These are phyloP conservation scores for Hortaea sp. DNA, from an alignment of 2,329 filamentous ascomycete genomes.

Conservation along the genomic window DNA sequence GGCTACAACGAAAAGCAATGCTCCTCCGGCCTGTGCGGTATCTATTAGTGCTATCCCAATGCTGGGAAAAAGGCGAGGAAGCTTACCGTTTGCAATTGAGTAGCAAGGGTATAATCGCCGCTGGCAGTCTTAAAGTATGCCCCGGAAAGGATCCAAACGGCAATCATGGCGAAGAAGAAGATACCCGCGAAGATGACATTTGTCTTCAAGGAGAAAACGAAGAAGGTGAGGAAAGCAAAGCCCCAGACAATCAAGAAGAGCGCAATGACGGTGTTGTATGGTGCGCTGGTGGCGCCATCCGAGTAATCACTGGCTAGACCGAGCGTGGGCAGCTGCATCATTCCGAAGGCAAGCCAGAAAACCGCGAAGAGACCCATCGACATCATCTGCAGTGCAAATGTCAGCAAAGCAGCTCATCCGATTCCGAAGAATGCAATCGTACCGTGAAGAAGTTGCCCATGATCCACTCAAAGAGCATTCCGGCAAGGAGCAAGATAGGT, in stretches of 20 bases:
- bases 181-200: slow-evolving; percentile 42
- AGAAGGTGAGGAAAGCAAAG: slow-evolving; percentile 43
- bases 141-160: slow-evolving; percentile 36
- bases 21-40: slow-evolving; percentile 25
- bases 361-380: slow-evolving; percentile 38
- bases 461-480: slow-evolving; percentile 45
- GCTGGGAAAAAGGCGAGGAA: not conserved
- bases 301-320: slow-evolving; percentile 38
- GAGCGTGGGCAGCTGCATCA: slow-evolving; percentile 41
- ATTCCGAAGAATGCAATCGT: not conserved
- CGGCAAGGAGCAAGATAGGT: slow-evolving; percentile 37
- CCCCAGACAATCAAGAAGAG: slow-evolving; percentile 45
- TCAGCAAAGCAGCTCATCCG: not conserved
- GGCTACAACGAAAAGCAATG: slow-evolving; percentile 36
- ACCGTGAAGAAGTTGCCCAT: slow-evolving; percentile 40
- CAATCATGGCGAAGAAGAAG: slow-evolving; percentile 38
- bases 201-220: slow-evolving; percentile 42
- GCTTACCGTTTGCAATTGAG: slow-evolving; percentile 37
- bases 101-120: slow-evolving; percentile 34
- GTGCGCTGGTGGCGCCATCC: slow-evolving; percentile 32
- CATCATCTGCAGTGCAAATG: slow-evolving; percentile 7
- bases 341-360: slow-evolving; percentile 45
- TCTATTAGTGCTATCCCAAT: no score
- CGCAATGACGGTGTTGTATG: slow-evolving; percentile 41
- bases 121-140: slow-evolving; percentile 41